phyloP scores from a whole-genome alignment of 495 filamentous ascomycete species.

The Choiromyces venosus region DNA sequence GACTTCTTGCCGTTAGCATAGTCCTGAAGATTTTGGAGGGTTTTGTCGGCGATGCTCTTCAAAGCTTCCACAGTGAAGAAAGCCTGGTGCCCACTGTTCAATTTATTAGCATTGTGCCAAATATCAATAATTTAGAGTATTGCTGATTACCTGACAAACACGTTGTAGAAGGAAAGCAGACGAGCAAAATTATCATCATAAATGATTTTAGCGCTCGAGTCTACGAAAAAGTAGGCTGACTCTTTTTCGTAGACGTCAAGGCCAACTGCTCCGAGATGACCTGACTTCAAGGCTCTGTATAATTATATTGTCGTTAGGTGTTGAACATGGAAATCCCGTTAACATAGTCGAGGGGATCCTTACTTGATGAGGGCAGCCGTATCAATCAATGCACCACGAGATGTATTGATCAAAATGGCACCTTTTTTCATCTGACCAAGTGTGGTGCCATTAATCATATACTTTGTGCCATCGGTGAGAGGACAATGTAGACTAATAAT shows the following conservation, averaged over 20 bases:
- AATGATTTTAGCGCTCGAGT: constrained; percentile 62
- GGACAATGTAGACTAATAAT: constrained; percentile 64
- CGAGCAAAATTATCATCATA: constrained; percentile 63
- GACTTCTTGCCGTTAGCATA: constrained; percentile 32
- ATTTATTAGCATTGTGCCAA: constrained; percentile 47
- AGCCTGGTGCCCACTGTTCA: constrained; percentile 64
- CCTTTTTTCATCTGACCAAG: constrained; percentile 55
- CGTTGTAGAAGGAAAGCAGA: constrained; percentile 66
- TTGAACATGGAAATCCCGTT: neutral
- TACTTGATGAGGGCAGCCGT: constrained; percentile 53
- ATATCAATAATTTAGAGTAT: neutral
- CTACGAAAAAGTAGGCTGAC: constrained; percentile 57
- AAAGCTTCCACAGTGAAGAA: constrained; percentile 66
- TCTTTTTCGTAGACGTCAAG: constrained; percentile 57
- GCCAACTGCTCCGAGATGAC: constrained; percentile 52
- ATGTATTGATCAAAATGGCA: constrained; percentile 61
- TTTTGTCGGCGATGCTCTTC: constrained; percentile 58
- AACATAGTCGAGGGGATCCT: neutral
- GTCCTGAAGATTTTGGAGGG: constrained; percentile 52
- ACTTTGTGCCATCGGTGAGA: constrained; percentile 53
- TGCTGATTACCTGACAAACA: constrained; percentile 49
- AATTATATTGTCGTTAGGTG: neutral
- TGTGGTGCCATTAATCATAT: constrained; percentile 56
- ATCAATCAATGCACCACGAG: constrained; percentile 59
- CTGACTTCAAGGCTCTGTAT: constrained; percentile 52